Evolutionary conservation across 345 rosid species (phyloP), one percentile per base, ranked within the genome.

Genomic region (Citrus sp.): DNA sequence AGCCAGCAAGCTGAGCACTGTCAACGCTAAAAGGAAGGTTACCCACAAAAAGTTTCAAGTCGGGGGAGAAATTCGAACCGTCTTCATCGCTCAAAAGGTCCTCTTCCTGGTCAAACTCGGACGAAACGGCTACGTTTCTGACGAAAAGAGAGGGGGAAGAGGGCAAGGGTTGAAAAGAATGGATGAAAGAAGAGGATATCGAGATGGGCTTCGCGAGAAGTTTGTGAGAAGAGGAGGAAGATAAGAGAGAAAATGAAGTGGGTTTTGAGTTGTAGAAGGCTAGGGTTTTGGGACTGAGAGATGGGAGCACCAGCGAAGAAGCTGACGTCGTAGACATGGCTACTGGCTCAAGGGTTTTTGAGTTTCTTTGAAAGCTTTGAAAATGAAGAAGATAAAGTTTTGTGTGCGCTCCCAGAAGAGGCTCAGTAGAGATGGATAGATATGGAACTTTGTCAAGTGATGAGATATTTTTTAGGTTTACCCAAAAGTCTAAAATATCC

Each of bases 21-120:
- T 90, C 98, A 67, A 89, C 97, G 46, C 46, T 86, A 67, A 96
- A 96, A 2, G 99, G 97, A 64, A 96, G 97, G 72, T 96, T 96
- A 77, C 99, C 99, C 70, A 96, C 99, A 83, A 96, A 96, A 79
- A 96, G 85, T 62, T 92, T 92, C 55, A 91, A 87, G 90, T 94
- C 95, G 7, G 89, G 84, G 14, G 98, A 88, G 89, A 92, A 89
- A 21, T 83, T 83, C 27, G 83, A 81, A 4, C 77, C 89, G 19
- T 82, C 88, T 0, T 79, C 90, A 28, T 86, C 89, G 73, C 86
- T 82, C 30, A 84, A 67, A 18, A 85, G 77, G 12, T 83, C 97
- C 77, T 94, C 97, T 28, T 93, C 94, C 59, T 88, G 90, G 27
- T 86, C 92, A 63, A 83, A 86, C 10, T 89, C 97, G 3, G 93